Percentiles rank a stretch among this genome's conserved stretches.
Evolutionary conservation across 139 green algal species (phyloP).

Genomic region (Prasinococcaceae sp.): DNA sequence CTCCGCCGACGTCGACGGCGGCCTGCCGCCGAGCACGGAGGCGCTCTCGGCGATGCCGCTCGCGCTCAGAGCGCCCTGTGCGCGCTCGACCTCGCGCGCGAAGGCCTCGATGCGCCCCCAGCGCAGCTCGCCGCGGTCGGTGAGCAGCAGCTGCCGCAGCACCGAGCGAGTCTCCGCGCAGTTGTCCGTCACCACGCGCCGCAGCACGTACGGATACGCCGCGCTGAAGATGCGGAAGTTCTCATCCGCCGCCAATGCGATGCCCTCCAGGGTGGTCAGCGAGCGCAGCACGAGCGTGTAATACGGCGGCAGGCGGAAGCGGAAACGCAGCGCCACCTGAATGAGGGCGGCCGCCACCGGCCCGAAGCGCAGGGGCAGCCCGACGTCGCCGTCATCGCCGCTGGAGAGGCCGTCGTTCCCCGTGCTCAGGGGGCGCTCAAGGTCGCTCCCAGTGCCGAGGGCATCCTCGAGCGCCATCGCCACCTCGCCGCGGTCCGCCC

Average conservation of each 20-base stretch:
- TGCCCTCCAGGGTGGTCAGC: conserved; percentile 53
- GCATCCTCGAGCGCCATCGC: conserved; percentile 1
- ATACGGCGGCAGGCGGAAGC: conserved; percentile 41
- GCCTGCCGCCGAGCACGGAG: too few species aligned
- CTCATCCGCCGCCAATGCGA: conserved; percentile 84
- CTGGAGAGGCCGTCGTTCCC: too few species aligned
- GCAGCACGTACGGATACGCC: conserved; percentile 63
- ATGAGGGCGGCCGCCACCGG: conserved; percentile 13
- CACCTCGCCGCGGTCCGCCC: conserved; percentile 19
- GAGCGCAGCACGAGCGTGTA: conserved; percentile 40
- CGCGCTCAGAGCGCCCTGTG: too few species aligned
- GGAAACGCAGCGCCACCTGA: conserved; percentile 29
- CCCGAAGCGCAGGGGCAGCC: conserved; percentile 1
- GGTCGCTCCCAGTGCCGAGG: conserved; percentile 2
- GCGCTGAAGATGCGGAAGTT: conserved; percentile 79
- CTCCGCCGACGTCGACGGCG: too few species aligned
- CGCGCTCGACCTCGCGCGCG: too few species aligned
- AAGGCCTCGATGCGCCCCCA: conserved; percentile 8
- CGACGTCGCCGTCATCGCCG: too few species aligned
- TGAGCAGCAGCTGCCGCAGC: conserved; percentile 6
- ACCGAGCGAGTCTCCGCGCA: neutral
- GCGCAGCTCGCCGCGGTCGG: neutral
- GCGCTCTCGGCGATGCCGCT: too few species aligned
- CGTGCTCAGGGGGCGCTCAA: neutral
- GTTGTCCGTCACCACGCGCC: conserved; percentile 74